Evolutionary conservation across 208 protist genomes (phyloP).

Genomic region (Trypanosomatidae sp.): DNA sequence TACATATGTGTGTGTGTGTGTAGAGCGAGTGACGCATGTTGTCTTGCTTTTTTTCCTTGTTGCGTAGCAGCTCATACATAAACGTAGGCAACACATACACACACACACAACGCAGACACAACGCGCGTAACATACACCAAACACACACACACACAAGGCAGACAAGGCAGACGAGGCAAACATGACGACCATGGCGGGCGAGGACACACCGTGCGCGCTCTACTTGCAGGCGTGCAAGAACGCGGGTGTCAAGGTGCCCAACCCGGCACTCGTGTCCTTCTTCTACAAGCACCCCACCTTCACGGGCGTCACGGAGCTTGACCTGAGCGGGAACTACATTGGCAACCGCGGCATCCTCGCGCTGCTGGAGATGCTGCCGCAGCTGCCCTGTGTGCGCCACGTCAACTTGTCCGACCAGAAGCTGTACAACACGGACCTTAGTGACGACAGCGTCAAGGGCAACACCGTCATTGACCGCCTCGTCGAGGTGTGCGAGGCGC

Average conservation of each 20-base stretch:
- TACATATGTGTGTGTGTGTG: neutral
- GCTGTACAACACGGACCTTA: constrained; percentile 87
- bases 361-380: constrained; percentile 56
- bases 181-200: constrained; percentile 9
- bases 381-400: constrained; percentile 65
- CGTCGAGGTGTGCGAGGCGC: constrained; percentile 67
- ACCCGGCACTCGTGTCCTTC: constrained; percentile 50
- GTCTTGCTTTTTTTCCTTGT: too few species aligned
- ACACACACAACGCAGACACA: too few species aligned
- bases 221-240: constrained; percentile 65
- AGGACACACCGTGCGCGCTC: constrained; percentile 36
- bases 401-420: constrained; percentile 77
- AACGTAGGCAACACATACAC: too few species aligned
- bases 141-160: constrained; percentile 5
- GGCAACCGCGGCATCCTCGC: constrained; percentile 83
- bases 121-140: neutral
- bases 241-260: constrained; percentile 73
- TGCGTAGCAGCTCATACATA: too few species aligned
- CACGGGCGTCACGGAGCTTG: constrained; percentile 67
- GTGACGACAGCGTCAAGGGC: constrained; percentile 77
- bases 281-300: constrained; percentile 47
- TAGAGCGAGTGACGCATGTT: neutral
- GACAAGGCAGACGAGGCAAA: neutral
- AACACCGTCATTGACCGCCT: constrained; percentile 75
- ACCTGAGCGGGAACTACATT: constrained; percentile 74